Conservation (phyloP, 2,329 filamentous ascomycete species). For the Fusarium sp. region DNA sequence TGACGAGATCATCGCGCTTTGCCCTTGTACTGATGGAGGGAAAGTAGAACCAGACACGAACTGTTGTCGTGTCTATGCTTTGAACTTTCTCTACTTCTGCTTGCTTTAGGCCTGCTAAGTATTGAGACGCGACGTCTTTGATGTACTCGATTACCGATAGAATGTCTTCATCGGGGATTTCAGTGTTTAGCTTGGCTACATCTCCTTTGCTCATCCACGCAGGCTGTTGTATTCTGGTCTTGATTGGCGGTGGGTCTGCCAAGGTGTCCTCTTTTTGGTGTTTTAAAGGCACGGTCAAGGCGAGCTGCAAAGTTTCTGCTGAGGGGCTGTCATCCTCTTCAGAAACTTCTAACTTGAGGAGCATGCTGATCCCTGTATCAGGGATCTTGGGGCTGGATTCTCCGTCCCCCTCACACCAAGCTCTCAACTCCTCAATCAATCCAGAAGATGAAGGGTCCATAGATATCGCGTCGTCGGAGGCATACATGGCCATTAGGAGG, state of each 20-base stretch:
- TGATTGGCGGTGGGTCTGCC: slow-evolving; percentile 58
- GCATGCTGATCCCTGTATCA: slow-evolving; percentile 38
- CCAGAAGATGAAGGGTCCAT: slow-evolving; percentile 45
- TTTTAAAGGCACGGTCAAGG: slow-evolving; percentile 54
- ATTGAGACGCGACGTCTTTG: slow-evolving; percentile 53
- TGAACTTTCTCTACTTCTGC: not conserved
- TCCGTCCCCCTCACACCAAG: slow-evolving; percentile 44
- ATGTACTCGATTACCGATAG: slow-evolving; percentile 62
- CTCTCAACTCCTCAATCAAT: slow-evolving; percentile 38
- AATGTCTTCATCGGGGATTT: slow-evolving; percentile 62
- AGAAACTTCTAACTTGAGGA: slow-evolving; percentile 48
- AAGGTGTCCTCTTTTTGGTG: slow-evolving; percentile 1
- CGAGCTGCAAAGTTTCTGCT: slow-evolving; percentile 51
- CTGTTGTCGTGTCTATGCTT: slow-evolving; percentile 50
- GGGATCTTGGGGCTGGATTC: slow-evolving; percentile 13
- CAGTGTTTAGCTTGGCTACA: slow-evolving; percentile 54
- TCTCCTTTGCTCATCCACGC: slow-evolving; percentile 67
- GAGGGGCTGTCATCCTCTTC: slow-evolving; percentile 17
- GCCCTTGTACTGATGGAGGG: slow-evolving; percentile 72
- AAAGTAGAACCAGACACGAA: slow-evolving; percentile 75
- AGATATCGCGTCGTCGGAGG: slow-evolving; percentile 53
- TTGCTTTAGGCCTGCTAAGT: slow-evolving; percentile 48
- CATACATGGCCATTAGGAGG: slow-evolving; percentile 68
- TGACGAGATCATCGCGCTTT: slow-evolving; percentile 71
- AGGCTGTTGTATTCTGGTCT: slow-evolving; percentile 63